Percentiles rank a stretch among this genome's conserved stretches.
phyloP scores from a whole-genome alignment of 495 filamentous ascomycete genomes.

The Aspergillus diversus region DNA sequence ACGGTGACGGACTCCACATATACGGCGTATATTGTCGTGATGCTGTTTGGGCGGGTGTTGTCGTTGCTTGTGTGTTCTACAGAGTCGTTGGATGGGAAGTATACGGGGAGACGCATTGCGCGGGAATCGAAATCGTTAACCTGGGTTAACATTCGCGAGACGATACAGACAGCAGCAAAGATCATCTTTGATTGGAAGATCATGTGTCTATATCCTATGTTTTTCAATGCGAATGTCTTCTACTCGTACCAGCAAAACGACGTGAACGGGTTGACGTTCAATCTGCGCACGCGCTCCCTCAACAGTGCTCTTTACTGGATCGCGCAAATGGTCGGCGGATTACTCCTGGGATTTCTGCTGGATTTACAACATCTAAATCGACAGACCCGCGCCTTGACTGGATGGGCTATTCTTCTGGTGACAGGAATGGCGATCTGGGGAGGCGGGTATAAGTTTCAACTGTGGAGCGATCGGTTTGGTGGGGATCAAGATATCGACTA shows the following conservation, averaged over 20 bases:
- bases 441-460: slow-evolving; percentile 57
- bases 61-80: neutral
- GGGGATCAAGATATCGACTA: slow-evolving; percentile 47
- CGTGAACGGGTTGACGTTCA: slow-evolving; percentile 53
- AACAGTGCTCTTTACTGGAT: slow-evolving; percentile 58
- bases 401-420: slow-evolving; percentile 49
- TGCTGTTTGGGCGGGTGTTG: slow-evolving; percentile 49
- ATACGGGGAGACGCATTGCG: slow-evolving; percentile 46
- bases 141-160: slow-evolving; percentile 26
- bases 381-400: slow-evolving; percentile 42
- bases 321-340: slow-evolving; percentile 56
- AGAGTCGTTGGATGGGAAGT: slow-evolving; percentile 38
- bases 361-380: slow-evolving; percentile 47
- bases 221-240: slow-evolving; percentile 74
- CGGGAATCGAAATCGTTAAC: slow-evolving; percentile 49
- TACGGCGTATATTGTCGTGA: slow-evolving; percentile 52
- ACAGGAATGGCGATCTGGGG: slow-evolving; percentile 57
- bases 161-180: neutral
- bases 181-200: slow-evolving; percentile 45
- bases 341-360: slow-evolving; percentile 52
- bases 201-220: slow-evolving; percentile 53
- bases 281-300: slow-evolving; percentile 51
- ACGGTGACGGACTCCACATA: slow-evolving; percentile 53
- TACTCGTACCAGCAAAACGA: slow-evolving; percentile 74
- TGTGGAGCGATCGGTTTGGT: slow-evolving; percentile 39